Evolutionary conservation across 2,329 filamentous ascomycete species (phyloP).

Genomic region (Talaromyces piceae): DNA sequence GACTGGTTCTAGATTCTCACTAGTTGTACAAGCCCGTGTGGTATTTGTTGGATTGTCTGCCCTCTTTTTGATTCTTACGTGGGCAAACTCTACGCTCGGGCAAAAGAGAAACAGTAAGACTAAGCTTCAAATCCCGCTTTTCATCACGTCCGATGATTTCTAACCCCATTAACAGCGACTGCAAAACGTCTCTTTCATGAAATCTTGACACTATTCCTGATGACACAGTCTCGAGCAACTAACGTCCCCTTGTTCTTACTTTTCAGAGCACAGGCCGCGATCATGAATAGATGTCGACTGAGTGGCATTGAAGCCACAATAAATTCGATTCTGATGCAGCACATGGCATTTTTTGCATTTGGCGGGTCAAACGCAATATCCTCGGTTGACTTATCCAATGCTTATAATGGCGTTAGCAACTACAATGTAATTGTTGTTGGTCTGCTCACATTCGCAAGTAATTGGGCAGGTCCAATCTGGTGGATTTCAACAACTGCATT

Average conservation of each 20-base stretch:
- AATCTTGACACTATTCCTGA: conserved; percentile 66
- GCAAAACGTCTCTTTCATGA: conserved; percentile 45
- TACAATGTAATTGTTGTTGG: conserved; percentile 81
- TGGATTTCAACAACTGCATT: conserved; percentile 60
- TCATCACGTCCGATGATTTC: neutral
- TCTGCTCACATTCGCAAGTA: conserved; percentile 73
- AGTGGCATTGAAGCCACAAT: conserved; percentile 54
- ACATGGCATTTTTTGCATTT: conserved; percentile 79
- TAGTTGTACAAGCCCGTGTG: conserved; percentile 46
- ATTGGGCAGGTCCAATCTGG: conserved; percentile 88
- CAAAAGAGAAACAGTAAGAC: neutral
- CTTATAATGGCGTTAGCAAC: conserved; percentile 80
- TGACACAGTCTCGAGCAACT: conserved; percentile 77
- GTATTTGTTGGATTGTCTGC: conserved; percentile 41
- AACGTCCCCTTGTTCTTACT: conserved; percentile 82
- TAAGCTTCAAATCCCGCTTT: neutral
- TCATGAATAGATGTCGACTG: conserved; percentile 38
- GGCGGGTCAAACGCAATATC: conserved; percentile 93
- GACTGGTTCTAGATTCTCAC: conserved; percentile 31
- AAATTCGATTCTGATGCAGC: conserved; percentile 68
- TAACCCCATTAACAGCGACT: conserved; percentile 8
- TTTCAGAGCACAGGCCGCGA: conserved; percentile 56
- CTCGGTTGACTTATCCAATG: conserved; percentile 86
- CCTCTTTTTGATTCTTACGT: conserved; percentile 22
- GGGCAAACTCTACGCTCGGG: conserved; percentile 10